These are phyloP conservation scores for Ampelocalamus luodianensis DNA, from an alignment of 176 grass and related monocot genomes.

Conservation along the genomic window DNA sequence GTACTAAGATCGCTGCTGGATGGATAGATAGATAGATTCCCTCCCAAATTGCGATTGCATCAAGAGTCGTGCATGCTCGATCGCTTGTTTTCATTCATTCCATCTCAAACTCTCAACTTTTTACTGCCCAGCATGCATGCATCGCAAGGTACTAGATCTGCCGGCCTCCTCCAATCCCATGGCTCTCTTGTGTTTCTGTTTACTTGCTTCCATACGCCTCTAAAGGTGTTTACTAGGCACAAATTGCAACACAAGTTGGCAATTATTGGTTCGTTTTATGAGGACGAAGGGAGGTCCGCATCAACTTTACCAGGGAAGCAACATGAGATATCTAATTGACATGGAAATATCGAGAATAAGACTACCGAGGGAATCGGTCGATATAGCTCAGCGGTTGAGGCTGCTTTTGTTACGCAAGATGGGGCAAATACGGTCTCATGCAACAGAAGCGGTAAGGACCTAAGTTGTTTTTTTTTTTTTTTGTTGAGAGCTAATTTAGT, in stretches of 20 bases:
- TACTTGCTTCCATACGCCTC: conserved; percentile 42
- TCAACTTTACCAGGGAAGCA: conserved; percentile 34
- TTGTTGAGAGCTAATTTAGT: not conserved
- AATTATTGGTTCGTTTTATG: conserved; percentile 17
- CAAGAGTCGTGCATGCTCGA: conserved; percentile 12
- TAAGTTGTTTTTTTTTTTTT: not conserved
- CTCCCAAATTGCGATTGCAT: not conserved
- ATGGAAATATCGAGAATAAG: conserved; percentile 6
- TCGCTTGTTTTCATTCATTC: not conserved
- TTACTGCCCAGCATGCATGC: not conserved
- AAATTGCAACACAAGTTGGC: conserved; percentile 32
- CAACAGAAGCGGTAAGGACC: not conserved
- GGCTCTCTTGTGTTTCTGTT: conserved; percentile 20
- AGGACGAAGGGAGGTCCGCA: not conserved
- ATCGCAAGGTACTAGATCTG: not conserved
- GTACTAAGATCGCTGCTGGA: conserved; percentile 1
- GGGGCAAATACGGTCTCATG: not conserved
- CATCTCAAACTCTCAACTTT: not conserved
- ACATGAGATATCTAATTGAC: conserved; percentile 19
- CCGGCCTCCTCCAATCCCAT: conserved; percentile 43
- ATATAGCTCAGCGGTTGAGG: not conserved
- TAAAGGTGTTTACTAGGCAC: conserved; percentile 42
- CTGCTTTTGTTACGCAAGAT: not conserved
- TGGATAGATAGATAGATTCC: conserved; percentile 29
- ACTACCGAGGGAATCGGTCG: not conserved